Evolutionary conservation across 352 stramenopile genomes (phyloP).

Genomic region (Pythium utonaiense): DNA sequence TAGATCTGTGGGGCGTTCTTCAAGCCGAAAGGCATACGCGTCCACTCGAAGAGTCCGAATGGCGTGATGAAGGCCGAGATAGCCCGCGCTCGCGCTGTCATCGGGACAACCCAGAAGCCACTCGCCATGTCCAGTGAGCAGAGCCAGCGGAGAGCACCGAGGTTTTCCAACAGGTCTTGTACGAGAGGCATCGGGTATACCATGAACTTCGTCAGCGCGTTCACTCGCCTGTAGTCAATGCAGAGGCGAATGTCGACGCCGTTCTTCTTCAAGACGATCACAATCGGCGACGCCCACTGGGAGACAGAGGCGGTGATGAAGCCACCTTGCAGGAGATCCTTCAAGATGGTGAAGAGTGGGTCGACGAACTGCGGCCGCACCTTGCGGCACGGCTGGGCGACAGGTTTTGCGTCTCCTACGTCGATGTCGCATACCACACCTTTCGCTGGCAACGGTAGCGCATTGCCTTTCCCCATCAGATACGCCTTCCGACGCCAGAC

Average conservation of each 20-base stretch:
- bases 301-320: constrained; percentile 24
- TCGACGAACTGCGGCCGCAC: constrained; percentile 20
- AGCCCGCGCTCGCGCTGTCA: neutral
- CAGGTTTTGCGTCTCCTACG: constrained; percentile 11
- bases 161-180: neutral
- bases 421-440: constrained; percentile 37
- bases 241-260: constrained; percentile 31
- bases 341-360: constrained; percentile 26
- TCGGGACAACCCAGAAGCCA: constrained; percentile 3
- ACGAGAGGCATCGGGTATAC: neutral
- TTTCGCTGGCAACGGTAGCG: constrained; percentile 4
- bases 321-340: constrained; percentile 18
- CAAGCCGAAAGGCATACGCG: constrained; percentile 5
- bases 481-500: constrained; percentile 2
- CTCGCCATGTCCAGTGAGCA: constrained; percentile 9
- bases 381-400: constrained; percentile 18
- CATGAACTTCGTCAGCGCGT: constrained; percentile 19
- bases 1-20: constrained; percentile 22
- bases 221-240: constrained; percentile 26
- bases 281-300: constrained; percentile 33
- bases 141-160: neutral
- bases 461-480: constrained; percentile 30
- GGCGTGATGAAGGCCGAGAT: constrained; percentile 14
- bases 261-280: constrained; percentile 42
- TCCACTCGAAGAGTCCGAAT: constrained; percentile 15